These are phyloP conservation scores for Pestalotiopsis sp. DNA, from an alignment of 2,329 filamentous ascomycete genomes.

Conservation along the genomic window DNA sequence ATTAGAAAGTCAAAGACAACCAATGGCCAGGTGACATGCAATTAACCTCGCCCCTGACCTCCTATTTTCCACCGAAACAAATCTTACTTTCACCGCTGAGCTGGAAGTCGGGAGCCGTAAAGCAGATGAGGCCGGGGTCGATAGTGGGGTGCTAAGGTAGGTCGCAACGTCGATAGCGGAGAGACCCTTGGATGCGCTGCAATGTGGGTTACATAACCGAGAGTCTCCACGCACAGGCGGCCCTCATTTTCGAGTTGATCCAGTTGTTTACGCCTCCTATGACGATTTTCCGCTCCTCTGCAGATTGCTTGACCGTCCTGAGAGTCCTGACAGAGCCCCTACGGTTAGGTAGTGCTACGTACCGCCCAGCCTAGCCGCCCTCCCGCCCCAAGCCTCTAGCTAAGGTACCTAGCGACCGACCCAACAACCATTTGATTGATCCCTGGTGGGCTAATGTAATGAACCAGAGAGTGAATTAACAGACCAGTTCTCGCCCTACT, in stretches of 20 bases:
- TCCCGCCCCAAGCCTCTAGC: not conserved
- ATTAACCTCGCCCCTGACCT: not conserved
- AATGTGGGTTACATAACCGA: conserved; percentile 5
- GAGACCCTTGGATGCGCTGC: not conserved
- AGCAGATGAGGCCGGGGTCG: conserved; percentile 1
- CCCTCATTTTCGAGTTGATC: conserved; percentile 8
- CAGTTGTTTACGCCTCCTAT: not conserved
- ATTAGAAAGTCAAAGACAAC: not conserved
- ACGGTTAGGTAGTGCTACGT: not conserved
- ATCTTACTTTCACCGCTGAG: not conserved
- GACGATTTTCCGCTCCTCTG: conserved; percentile 11
- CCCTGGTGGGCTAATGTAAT: not conserved
- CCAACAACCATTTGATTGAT: not conserved
- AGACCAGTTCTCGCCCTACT: not conserved
- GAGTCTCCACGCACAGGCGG: conserved; percentile 2
- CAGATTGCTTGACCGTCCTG: not conserved
- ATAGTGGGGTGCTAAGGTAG: conserved; percentile 3
- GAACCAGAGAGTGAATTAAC: not conserved
- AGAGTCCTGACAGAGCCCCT: not conserved
- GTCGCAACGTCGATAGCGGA: not conserved
- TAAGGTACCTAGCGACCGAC: not conserved
- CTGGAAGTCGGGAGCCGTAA: not conserved
- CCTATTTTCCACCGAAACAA: not conserved
- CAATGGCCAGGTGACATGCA: not conserved
- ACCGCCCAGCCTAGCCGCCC: not conserved